These are phyloP conservation scores for Trichoderma gracile DNA, from an alignment of 2,329 filamentous ascomycete genomes.

Conservation along the genomic window DNA sequence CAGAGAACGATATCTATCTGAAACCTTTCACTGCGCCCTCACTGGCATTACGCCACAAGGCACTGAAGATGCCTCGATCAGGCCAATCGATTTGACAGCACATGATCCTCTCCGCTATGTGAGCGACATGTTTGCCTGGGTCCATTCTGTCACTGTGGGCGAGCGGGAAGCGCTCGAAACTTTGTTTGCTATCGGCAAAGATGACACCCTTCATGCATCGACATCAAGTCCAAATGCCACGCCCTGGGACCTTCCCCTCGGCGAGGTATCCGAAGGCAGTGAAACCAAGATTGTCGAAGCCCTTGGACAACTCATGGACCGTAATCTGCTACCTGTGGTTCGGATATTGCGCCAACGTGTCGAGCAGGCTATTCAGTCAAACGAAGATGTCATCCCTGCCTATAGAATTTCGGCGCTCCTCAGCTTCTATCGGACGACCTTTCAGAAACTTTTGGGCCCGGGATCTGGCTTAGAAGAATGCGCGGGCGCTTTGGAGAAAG, in stretches of 20 bases:
- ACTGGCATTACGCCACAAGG: constrained; percentile 68
- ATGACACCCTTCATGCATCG: constrained; percentile 76
- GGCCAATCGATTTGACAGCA: constrained; percentile 91
- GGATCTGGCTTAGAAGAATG: constrained; percentile 69
- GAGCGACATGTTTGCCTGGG: constrained; percentile 97
- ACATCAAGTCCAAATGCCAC: constrained; percentile 79
- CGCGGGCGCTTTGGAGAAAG: constrained; percentile 68
- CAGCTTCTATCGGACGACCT: constrained; percentile 85
- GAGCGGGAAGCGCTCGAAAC: constrained; percentile 90
- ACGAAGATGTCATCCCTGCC: constrained; percentile 83
- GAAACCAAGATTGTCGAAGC: constrained; percentile 80
- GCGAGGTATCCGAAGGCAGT: constrained; percentile 56
- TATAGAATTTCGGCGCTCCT: constrained; percentile 91
- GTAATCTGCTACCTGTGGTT: constrained; percentile 77
- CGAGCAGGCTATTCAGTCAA: constrained; percentile 88
- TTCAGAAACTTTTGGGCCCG: constrained; percentile 72
- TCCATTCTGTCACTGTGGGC: constrained; percentile 89
- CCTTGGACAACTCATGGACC: constrained; percentile 81
- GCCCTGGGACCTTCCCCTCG: constrained; percentile 70
- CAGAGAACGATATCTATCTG: constrained; percentile 80
- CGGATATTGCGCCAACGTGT: constrained; percentile 85
- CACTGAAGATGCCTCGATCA: constrained; percentile 62
- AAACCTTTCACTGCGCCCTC: constrained; percentile 84
- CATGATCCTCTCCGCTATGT: constrained; percentile 91
- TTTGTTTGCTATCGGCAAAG: constrained; percentile 85